Evolutionary conservation across 1,139 yeast species (phyloP).

Genomic region (Geotrichum australiense): DNA sequence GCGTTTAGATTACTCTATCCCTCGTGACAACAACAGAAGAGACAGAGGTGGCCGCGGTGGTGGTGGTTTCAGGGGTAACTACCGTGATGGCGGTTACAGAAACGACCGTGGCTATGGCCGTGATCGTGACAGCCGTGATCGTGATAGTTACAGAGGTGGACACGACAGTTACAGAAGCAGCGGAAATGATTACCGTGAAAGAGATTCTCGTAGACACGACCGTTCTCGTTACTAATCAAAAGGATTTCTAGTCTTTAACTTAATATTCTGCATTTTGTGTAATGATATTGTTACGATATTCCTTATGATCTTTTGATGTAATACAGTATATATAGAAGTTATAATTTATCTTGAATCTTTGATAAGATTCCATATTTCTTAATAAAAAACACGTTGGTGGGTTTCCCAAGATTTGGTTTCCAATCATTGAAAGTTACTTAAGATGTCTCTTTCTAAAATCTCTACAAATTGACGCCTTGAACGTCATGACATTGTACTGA

Average conservation of each 20-base stretch:
- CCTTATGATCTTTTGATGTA: no score
- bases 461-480: no score
- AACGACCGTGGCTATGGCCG: slow-evolving; percentile 39
- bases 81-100: slow-evolving; percentile 32
- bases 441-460: no score
- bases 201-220: slow-evolving; percentile 15
- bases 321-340: no score
- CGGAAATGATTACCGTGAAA: slow-evolving; percentile 34
- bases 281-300: neutral
- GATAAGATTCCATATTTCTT: no score
- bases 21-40: slow-evolving; percentile 50
- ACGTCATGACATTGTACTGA: no score
- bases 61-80: slow-evolving; percentile 36
- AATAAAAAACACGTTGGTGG: no score
- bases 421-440: no score
- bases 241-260: neutral
- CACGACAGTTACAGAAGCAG: slow-evolving; percentile 30
- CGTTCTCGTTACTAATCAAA: neutral
- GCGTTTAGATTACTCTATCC: slow-evolving; percentile 91
- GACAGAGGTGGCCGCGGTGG: slow-evolving; percentile 31
- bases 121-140: slow-evolving; percentile 44
- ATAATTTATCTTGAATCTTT: no score
- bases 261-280: slow-evolving; percentile 3
- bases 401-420: no score
- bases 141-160: slow-evolving; percentile 28